Percentiles rank a stretch among this genome's conserved stretches.
phyloP scores from a whole-genome alignment of 495 filamentous ascomycete genomes.

The Antarctomyces pellizariae region DNA sequence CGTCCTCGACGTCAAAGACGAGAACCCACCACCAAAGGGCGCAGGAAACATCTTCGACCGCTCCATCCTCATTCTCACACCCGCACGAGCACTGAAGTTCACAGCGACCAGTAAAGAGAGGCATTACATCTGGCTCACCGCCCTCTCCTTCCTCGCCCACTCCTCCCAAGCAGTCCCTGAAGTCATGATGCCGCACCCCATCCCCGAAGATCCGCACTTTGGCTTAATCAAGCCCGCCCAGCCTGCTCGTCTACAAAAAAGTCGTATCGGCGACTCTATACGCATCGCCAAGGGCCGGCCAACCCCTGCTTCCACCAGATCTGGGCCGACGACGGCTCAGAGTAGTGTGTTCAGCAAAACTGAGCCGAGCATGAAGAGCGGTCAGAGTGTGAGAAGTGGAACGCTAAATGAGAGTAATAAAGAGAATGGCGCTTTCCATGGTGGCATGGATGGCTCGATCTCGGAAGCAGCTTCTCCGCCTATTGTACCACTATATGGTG shows the following conservation, averaged over 20 bases:
- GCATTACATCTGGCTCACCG: slow-evolving; percentile 87
- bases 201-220: slow-evolving; percentile 21
- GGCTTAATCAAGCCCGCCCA: slow-evolving; percentile 21
- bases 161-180: slow-evolving; percentile 51
- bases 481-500: slow-evolving; percentile 51
- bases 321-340: slow-evolving; percentile 9
- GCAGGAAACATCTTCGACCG: slow-evolving; percentile 51
- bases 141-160: slow-evolving; percentile 81
- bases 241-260: slow-evolving; percentile 16
- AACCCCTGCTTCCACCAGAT: slow-evolving; percentile 4
- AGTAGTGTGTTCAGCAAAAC: too few species aligned
- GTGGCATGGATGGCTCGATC: not conserved
- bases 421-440: not conserved
- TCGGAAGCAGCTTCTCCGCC: slow-evolving; percentile 47
- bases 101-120: slow-evolving; percentile 63
- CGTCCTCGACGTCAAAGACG: slow-evolving; percentile 87
- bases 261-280: slow-evolving; percentile 76
- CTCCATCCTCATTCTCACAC: slow-evolving; percentile 86
- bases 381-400: too few species aligned
- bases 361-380: too few species aligned
- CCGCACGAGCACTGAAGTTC: slow-evolving; percentile 85
- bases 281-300: slow-evolving; percentile 53
- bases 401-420: not conserved
- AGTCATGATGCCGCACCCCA: slow-evolving; percentile 34
- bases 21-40: slow-evolving; percentile 67